These are phyloP conservation scores for Kandelia obovata DNA, from an alignment of 345 rosid species.

Conservation along the genomic window DNA sequence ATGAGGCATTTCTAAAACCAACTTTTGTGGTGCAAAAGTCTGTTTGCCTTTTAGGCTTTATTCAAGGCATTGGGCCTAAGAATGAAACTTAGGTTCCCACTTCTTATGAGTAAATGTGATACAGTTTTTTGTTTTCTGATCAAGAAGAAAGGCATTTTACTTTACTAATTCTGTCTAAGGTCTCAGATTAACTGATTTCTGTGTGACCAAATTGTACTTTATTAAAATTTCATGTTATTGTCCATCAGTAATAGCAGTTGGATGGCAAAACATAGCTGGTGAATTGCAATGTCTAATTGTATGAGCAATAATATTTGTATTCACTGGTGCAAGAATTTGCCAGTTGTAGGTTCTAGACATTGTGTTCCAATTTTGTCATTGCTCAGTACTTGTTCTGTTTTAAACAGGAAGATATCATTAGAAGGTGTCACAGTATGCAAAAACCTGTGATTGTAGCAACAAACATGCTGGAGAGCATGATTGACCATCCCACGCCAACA, in stretches of 20 bases:
- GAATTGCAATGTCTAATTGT: not conserved
- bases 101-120: too few species aligned
- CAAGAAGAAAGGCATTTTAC: not conserved
- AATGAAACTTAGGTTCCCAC: not conserved
- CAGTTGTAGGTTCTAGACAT: not conserved
- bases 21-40: not conserved
- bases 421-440: slow-evolving; percentile 79
- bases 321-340: not conserved
- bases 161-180: not conserved
- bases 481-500: slow-evolving; percentile 94
- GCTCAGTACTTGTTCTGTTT: slow-evolving; percentile 8
- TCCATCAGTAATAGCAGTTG: slow-evolving; percentile 1
- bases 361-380: not conserved
- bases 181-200: not conserved
- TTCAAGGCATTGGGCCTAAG: not conserved
- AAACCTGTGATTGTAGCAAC: slow-evolving; percentile 96
- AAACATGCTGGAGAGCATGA: slow-evolving; percentile 98
- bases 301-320: not conserved
- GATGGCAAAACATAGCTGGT: not conserved
- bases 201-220: not conserved
- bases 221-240: not conserved
- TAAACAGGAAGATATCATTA: slow-evolving; percentile 80
- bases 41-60: not conserved
- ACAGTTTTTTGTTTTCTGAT: too few species aligned
- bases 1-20: not conserved